Percentiles rank a stretch among this genome's conserved stretches.
Conservation (phyloP, 495 filamentous ascomycete genomes). For the Penicillium mononematosum region DNA sequence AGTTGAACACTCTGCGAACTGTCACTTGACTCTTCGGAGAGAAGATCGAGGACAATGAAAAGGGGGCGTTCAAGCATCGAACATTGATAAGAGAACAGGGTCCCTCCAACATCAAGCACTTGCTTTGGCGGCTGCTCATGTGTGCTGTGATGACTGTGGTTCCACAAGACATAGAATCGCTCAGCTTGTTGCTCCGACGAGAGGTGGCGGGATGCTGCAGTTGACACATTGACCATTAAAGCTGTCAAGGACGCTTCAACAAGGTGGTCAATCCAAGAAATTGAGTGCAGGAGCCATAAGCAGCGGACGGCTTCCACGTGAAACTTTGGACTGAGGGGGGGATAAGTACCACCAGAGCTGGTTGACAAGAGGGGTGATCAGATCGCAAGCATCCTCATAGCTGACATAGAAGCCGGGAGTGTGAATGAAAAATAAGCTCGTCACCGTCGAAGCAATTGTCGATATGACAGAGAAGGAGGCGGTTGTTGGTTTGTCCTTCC, state of each 20-base stretch:
- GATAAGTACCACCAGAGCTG: constrained; percentile 78
- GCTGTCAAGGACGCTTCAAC: constrained; percentile 80
- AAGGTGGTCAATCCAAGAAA: constrained; percentile 53
- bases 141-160: constrained; percentile 69
- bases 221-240: constrained; percentile 58
- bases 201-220: constrained; percentile 25
- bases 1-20: constrained; percentile 70
- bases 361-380: constrained; percentile 66
- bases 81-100: constrained; percentile 38
- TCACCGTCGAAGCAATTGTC: constrained; percentile 61
- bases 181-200: constrained; percentile 40
- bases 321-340: constrained; percentile 78
- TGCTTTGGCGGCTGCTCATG: constrained; percentile 53
- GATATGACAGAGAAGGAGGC: constrained; percentile 47
- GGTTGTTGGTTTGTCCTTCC: constrained; percentile 29
- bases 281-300: constrained; percentile 78
- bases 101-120: constrained; percentile 42
- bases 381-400: constrained; percentile 56
- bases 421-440: constrained; percentile 59
- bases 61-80: constrained; percentile 79
- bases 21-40: constrained; percentile 70
- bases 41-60: constrained; percentile 77
- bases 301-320: constrained; percentile 89
- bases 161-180: constrained; percentile 74
- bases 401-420: constrained; percentile 48